A percentile compares a stretch with the other conserved stretches of the same genome.
phyloP scores from a whole-genome alignment of 768 basidiomycete species.

The Coprinellus micaceus region DNA sequence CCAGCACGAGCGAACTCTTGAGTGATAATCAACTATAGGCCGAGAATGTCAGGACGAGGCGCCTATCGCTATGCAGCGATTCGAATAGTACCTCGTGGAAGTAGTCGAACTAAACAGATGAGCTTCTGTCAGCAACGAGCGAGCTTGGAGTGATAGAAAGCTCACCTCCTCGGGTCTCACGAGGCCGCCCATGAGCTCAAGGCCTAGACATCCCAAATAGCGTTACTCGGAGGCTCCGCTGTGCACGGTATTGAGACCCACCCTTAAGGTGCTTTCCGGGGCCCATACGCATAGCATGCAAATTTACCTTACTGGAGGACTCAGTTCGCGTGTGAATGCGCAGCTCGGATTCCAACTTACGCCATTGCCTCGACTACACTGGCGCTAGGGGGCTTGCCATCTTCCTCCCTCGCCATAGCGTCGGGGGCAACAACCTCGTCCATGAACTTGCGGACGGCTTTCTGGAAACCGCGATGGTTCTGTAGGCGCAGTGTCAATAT shows the following conservation, averaged over 20 bases:
- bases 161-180: slow-evolving; percentile 75
- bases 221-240: not conserved
- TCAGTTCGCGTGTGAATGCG: not conserved
- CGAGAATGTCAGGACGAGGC: not conserved
- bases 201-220: slow-evolving; percentile 34
- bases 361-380: slow-evolving; percentile 75
- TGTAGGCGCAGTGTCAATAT: slow-evolving; percentile 18
- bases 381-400: slow-evolving; percentile 83
- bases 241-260: slow-evolving; percentile 2
- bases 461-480: slow-evolving; percentile 62
- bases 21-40: slow-evolving; percentile 60
- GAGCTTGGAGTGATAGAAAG: not conserved
- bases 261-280: slow-evolving; percentile 84
- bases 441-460: slow-evolving; percentile 63
- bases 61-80: not conserved
- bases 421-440: slow-evolving; percentile 67
- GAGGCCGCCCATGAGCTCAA: slow-evolving; percentile 71
- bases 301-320: slow-evolving; percentile 49
- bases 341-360: slow-evolving; percentile 28
- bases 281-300: slow-evolving; percentile 92
- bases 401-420: slow-evolving; percentile 68
- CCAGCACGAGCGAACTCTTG: slow-evolving; percentile 73
- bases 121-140: not conserved
- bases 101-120: slow-evolving; percentile 65
- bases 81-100: slow-evolving; percentile 63